These are phyloP conservation scores for Phycomyces nitens DNA, from an alignment of 192 early-diverging fungal species.

Conservation along the genomic window DNA sequence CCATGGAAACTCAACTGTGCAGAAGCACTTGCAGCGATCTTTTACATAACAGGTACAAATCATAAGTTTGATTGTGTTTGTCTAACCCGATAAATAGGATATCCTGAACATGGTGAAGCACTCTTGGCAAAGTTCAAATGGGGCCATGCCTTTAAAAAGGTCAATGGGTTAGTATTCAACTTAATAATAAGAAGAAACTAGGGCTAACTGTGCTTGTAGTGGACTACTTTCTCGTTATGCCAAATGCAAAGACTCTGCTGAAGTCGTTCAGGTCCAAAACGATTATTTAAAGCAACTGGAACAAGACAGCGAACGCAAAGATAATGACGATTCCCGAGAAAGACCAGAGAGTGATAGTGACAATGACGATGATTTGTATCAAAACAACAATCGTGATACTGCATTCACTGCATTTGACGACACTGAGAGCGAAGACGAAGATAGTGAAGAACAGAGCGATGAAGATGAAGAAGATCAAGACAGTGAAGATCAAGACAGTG, in stretches of 20 bases:
- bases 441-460: not conserved
- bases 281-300: slow-evolving; percentile 78
- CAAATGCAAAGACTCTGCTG: slow-evolving; percentile 67
- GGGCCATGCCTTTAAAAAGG: slow-evolving; percentile 89
- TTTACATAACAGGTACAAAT: slow-evolving; percentile 76
- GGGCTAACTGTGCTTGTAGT: too few relatives aligned
- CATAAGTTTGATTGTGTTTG: too few relatives aligned
- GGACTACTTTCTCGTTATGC: slow-evolving; percentile 73
- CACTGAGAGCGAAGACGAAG: not conserved
- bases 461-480: not conserved
- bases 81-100: slow-evolving; percentile 29
- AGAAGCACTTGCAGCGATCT: slow-evolving; percentile 92
- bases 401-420: slow-evolving; percentile 26
- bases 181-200: too few relatives aligned
- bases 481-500: not conserved
- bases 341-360: slow-evolving; percentile 19
- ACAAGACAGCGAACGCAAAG: slow-evolving; percentile 37
- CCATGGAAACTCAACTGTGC: slow-evolving; percentile 97
- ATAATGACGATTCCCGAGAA: not conserved
- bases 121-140: slow-evolving; percentile 89
- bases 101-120: slow-evolving; percentile 60
- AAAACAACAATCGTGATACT: slow-evolving; percentile 49
- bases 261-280: slow-evolving; percentile 73
- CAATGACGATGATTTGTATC: slow-evolving; percentile 47
- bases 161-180: slow-evolving; percentile 65